Evolutionary conservation across 148 eudicot genomes (phyloP), one percentile per base, ranked within the genome.

Genomic region (Camellia japonica): DNA sequence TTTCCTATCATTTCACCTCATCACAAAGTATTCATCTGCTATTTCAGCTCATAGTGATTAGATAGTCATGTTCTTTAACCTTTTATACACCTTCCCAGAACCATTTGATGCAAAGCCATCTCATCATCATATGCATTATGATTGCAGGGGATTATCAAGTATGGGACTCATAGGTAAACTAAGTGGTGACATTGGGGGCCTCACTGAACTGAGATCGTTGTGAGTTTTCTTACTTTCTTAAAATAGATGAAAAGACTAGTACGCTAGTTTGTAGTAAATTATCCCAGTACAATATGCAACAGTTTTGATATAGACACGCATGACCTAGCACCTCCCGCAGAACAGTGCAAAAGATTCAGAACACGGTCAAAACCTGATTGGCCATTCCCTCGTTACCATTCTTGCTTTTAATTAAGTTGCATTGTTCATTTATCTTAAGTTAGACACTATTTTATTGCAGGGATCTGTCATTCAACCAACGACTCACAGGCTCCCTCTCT

Each of bases 171-270:
- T 76, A 80, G 98, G 98, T 52, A 70, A 78, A 76, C 84, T 95
- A 60, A 85, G 87, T 19, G 93, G 97, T 70, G 98, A 95, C 80
- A 92, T 95, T 82, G 98, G 97, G 3, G 93, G 89, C 3, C 92
- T 95, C 76, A 85, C 89, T 52, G 93, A 89, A 59, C 79, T 95
- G 65, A 85, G 80, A 83, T 86, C 93, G 71, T 80, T 95, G 98
- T 95, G 80, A 89, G 97, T 87, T 47, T 79, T 49, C 61, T 62
- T 78, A 60, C 46, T 46, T 71, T 54, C 68, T 76, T 30, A 3
- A 41, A 77, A 3, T 72, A 58, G 51, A 51, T 41, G 15, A 66
- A 79, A 64, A 54, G 49, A 44, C 75, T 79, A 71, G 41, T 77
- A 23, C 5, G 11, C 6, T 73, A 14, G 30, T 41, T 51, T 52